These are phyloP conservation scores for Phialemoniopsis sp. DNA, from an alignment of 2,329 filamentous ascomycete genomes.

Conservation along the genomic window DNA sequence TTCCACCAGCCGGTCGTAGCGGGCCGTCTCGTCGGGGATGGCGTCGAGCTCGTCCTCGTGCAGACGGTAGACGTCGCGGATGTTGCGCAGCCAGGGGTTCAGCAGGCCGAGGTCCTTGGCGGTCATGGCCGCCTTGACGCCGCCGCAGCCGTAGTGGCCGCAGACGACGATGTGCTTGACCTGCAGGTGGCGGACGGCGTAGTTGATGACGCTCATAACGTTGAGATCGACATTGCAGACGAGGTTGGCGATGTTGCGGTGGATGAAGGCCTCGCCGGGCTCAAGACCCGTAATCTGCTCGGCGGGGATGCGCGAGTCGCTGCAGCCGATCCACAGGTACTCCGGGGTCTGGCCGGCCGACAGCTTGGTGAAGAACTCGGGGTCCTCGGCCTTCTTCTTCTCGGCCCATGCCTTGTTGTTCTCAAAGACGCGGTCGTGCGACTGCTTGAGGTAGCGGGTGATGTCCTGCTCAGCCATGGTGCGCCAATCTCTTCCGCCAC, in stretches of 20 bases:
- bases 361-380: slow-evolving; percentile 62
- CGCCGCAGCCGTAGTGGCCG: slow-evolving; percentile 75
- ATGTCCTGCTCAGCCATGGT: slow-evolving; percentile 30
- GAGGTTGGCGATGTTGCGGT: slow-evolving; percentile 93
- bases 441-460: slow-evolving; percentile 54
- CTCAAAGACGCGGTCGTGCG: slow-evolving; percentile 64
- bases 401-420: slow-evolving; percentile 65
- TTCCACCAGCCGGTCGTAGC: slow-evolving; percentile 71
- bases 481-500: neutral
- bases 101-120: slow-evolving; percentile 66
- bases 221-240: slow-evolving; percentile 77
- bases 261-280: slow-evolving; percentile 89
- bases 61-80: slow-evolving; percentile 69
- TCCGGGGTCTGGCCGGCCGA: slow-evolving; percentile 63
- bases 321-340: slow-evolving; percentile 87
- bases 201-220: slow-evolving; percentile 79
- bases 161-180: slow-evolving; percentile 80
- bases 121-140: slow-evolving; percentile 71
- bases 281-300: slow-evolving; percentile 78
- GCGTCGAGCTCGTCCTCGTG: slow-evolving; percentile 67
- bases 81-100: slow-evolving; percentile 72
- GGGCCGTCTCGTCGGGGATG: slow-evolving; percentile 52
- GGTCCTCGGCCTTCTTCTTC: slow-evolving; percentile 53
- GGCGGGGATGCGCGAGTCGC: slow-evolving; percentile 87
- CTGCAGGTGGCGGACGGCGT: slow-evolving; percentile 75